These are phyloP conservation scores for Geotrichum klebahnii DNA, from an alignment of 1,139 yeast genomes.

Conservation along the genomic window DNA sequence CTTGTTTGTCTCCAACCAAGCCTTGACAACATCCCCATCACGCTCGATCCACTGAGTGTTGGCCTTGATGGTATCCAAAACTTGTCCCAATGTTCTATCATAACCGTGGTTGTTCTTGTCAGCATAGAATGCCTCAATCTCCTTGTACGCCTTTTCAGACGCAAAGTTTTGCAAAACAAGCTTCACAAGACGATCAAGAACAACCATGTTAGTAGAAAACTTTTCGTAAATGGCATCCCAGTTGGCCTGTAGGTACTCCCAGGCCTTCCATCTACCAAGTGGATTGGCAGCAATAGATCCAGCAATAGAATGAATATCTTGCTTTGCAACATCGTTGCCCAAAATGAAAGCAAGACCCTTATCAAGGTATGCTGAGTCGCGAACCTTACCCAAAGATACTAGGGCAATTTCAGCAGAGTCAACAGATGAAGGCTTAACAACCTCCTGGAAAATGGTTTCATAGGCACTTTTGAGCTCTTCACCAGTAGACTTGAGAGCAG, in stretches of 20 bases:
- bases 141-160: conserved; percentile 44
- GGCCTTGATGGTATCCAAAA: conserved; percentile 34
- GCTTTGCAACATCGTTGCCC: conserved; percentile 52
- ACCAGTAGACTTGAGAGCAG: conserved; percentile 48
- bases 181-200: conserved; percentile 61
- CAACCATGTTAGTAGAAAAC: conserved; percentile 55
- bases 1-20: conserved; percentile 31
- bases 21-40: conserved; percentile 37
- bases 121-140: conserved; percentile 50
- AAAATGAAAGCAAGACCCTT: conserved; percentile 44
- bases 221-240: conserved; percentile 48
- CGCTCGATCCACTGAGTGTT: conserved; percentile 36
- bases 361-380: conserved; percentile 40
- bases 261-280: conserved; percentile 48
- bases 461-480: conserved; percentile 42
- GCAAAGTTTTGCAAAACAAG: conserved; percentile 50
- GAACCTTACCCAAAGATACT: conserved; percentile 54
- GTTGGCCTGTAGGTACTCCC: conserved; percentile 55
- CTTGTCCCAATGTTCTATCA: conserved; percentile 36
- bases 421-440: conserved; percentile 53
- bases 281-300: conserved; percentile 53
- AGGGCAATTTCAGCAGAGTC: conserved; percentile 68
- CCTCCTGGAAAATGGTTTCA: conserved; percentile 49
- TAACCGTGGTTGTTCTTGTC: conserved; percentile 50
- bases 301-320: conserved; percentile 65